Evolutionary conservation across 495 filamentous ascomycete species (phyloP), one percentile per base, ranked within the genome.

Genomic region (Talaromyces borbonicus): DNA sequence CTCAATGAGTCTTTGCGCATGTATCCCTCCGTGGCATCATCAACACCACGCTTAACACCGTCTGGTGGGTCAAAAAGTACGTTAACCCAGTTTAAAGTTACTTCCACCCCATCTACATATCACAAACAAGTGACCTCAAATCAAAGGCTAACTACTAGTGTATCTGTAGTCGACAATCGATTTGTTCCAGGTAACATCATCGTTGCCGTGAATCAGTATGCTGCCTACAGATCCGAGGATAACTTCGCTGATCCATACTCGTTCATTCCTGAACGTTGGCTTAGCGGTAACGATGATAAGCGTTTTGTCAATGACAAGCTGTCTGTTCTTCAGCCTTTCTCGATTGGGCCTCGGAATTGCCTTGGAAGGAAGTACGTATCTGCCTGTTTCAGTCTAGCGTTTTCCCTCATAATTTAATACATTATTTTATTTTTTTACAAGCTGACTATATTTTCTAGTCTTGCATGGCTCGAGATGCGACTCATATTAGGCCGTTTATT

Each of bases 1-100:
- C 62, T 79, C 12, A 66, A 68, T 12, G 76, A 80, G 56, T 68
- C 71, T 0, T 58, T 77, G 19, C 73, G 76, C 8, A 58, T 79
- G 15, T 71, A 70, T 43, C 74, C 74, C 0, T 69, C 74, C 26
- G 26, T 29, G 26, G 26, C 26, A 29, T 29, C 26, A 29, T 29
- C 26, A 29, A 29, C 26, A 29, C 26, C 26, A 29, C 26, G 26
- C 26, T 29, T 29, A 12, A 29, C 26, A 29, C 26, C 26, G 12
- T 12, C 12, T 5, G 26, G 26, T 29, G 26, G 26, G 26, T 29
- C 26, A 6, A 29, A 29, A 29, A 29, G 26, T 29, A 29, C 26
- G 26, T 29, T 12, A 29, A 29, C 5, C 12, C 26, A 29, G 26
- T 5, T 29, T 29, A 6, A 12, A 29, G 26, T 29, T 29, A 29